A percentile compares a stretch with the other conserved stretches of the same genome.
phyloP scores from a whole-genome alignment of 352 stramenopile genomes.

The Thalassiosira livingstoniorum region DNA sequence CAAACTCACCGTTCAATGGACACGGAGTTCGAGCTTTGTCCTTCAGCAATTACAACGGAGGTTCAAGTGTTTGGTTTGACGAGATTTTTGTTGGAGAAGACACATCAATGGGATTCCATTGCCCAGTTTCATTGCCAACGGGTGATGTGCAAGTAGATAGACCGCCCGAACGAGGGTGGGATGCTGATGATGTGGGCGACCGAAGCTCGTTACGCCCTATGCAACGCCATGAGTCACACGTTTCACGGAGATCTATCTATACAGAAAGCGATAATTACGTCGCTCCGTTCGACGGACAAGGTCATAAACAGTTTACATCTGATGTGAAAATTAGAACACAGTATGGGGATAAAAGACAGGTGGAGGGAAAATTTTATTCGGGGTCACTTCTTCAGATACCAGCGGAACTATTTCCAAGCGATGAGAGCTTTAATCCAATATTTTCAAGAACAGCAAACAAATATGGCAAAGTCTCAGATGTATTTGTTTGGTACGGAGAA shows the following conservation, averaged over 20 bases:
- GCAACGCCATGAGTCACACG: slow-evolving; percentile 88
- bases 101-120: slow-evolving; percentile 91
- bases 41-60: slow-evolving; percentile 56
- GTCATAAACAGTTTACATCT: slow-evolving; percentile 85
- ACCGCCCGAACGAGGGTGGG: slow-evolving; percentile 78
- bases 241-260: slow-evolving; percentile 88
- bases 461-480: slow-evolving; percentile 49
- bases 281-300: slow-evolving; percentile 89
- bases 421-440: slow-evolving; percentile 6
- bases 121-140: slow-evolving; percentile 77
- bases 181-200: slow-evolving; percentile 58
- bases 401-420: not conserved
- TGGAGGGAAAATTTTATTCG: slow-evolving; percentile 55
- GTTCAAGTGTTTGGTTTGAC: slow-evolving; percentile 90
- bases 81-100: slow-evolving; percentile 95
- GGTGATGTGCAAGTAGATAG: slow-evolving; percentile 61
- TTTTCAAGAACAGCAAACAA: slow-evolving; percentile 6
- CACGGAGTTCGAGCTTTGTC: slow-evolving; percentile 50
- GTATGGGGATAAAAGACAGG: slow-evolving; percentile 60
- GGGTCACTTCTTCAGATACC: slow-evolving; percentile 70
- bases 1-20: slow-evolving; percentile 76
- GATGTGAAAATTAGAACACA: slow-evolving; percentile 70
- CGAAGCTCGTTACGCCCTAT: slow-evolving; percentile 76
- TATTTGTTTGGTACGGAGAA: slow-evolving; percentile 86
- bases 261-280: slow-evolving; percentile 80